Evolutionary conservation across 1,284 basidiomycete genomes (phyloP).

Genomic region (Trichosporon inkin): DNA sequence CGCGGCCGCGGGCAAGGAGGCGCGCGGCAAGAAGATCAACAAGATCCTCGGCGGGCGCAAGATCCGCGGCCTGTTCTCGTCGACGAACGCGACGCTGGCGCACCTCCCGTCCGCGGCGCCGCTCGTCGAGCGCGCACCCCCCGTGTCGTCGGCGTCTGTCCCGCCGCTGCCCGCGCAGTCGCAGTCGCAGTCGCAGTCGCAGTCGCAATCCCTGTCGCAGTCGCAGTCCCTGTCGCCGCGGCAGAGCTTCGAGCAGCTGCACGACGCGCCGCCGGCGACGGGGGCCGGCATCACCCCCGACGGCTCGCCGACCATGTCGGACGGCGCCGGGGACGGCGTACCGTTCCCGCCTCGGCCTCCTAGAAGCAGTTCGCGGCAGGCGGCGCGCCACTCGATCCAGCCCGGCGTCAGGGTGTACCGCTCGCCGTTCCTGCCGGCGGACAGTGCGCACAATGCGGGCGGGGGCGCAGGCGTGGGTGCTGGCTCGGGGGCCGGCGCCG

Average conservation of each 20-base stretch:
- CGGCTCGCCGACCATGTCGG: not conserved
- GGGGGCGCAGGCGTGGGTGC: not conserved
- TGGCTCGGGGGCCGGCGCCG: no score
- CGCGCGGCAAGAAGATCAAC: constrained; percentile 34
- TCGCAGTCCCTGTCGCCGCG: constrained; percentile 1
- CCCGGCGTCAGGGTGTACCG: constrained; percentile 23
- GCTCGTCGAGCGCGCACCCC: constrained; percentile 20
- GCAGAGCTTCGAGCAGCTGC: not conserved
- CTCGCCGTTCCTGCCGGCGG: constrained; percentile 30
- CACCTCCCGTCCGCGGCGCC: not conserved
- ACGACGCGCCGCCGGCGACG: no score
- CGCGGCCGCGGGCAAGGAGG: constrained; percentile 23
- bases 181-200: no score
- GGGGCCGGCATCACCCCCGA: not conserved
- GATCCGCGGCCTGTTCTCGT: constrained; percentile 37
- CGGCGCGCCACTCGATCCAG: constrained; percentile 27
- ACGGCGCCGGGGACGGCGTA: not conserved
- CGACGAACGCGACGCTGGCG: constrained; percentile 21
- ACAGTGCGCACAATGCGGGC: not conserved
- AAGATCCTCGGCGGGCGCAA: constrained; percentile 40
- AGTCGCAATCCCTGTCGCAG: no score
- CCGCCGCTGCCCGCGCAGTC: not conserved
- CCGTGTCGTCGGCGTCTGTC: constrained; percentile 19
- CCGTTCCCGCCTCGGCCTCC: not conserved
- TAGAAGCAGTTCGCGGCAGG: not conserved